Percentiles rank a stretch among this genome's conserved stretches.
Evolutionary conservation across 1,284 basidiomycete species (phyloP).

Genomic region (Rhodofomes roseus): DNA sequence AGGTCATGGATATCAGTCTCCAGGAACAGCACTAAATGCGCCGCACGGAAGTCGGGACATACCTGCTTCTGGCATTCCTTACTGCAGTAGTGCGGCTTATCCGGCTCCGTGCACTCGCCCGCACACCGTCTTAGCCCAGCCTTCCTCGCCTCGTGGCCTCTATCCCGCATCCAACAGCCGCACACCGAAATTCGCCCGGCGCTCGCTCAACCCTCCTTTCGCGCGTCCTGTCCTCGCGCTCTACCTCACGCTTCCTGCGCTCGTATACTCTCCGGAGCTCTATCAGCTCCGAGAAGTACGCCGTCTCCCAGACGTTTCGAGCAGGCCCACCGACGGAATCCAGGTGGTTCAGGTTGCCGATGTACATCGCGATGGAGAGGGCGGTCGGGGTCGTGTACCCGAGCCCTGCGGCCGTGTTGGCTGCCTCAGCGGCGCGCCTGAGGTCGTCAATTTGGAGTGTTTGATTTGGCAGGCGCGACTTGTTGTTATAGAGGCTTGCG

Average conservation of each 20-base stretch:
- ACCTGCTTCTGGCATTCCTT: constrained; percentile 4
- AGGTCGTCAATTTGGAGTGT: not conserved
- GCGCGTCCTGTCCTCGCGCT: not conserved
- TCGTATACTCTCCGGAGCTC: not conserved
- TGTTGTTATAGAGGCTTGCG: not conserved
- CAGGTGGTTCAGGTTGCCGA: not conserved
- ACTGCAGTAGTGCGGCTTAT: constrained; percentile 11
- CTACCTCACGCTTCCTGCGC: not conserved
- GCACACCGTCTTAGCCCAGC: constrained; percentile 1
- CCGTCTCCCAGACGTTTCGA: not conserved
- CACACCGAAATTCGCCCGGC: not conserved
- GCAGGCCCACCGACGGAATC: not conserved
- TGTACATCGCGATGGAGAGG: not conserved
- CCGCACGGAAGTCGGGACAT: not conserved
- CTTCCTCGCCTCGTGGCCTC: not conserved
- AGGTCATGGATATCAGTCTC: not conserved
- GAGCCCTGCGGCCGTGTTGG: not conserved
- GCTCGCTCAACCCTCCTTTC: not conserved
- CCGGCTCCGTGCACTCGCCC: constrained; percentile 3
- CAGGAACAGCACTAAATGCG: not conserved
- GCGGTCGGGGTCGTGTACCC: not conserved
- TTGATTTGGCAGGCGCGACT: not conserved
- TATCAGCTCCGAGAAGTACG: not conserved
- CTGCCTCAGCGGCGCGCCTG: not conserved
- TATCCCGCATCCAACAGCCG: not conserved